Base-by-base conservation (phyloP, 1,284 basidiomycete genomes). In the Phylloporus gajari region DNA sequence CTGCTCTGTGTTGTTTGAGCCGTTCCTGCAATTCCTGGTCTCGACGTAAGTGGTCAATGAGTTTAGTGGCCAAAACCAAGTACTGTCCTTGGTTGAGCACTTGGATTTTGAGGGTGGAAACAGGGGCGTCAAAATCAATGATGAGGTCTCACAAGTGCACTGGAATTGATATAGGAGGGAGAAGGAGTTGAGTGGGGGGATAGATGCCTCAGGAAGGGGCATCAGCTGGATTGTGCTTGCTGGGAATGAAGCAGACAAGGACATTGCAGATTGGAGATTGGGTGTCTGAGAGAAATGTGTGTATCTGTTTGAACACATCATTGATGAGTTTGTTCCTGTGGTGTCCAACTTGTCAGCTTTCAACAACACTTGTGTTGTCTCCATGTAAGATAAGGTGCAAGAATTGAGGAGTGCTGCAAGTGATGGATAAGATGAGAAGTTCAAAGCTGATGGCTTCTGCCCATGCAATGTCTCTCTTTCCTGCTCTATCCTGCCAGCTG, bases 291-390 rank as follows among this genome's bases (percentile, higher is more conserved):
- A 73, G 27, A 70, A 74, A 7, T 2, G 23, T 15, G 46, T 81
- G 81, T 0, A 83, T 73, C 0, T 81, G 67, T 11, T 72, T 73
- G 75, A 83, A 79, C 8, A 81, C 35, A 0, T 59, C 1, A 65
- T 81, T 78, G 68, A 79, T 70, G 0, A 46, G 51, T 3, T 2
- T 6, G 73, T 86, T 87, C 4, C 76, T 13, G 67, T 86, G 86
- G 0, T 81, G 8, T 0, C 82, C 76, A 5, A 78, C 80, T 73
- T 79, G 77, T 85, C 84, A 87, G 0, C 84, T 83, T 67, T 87
- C 79, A 15, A 86, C 75, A 15, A 87, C 79, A 0, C 84, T 63
- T 3, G 61, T 68, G 77, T 87, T 88, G 78, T 87, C 83, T 0
- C 86, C 77, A 17, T 61, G 15, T 2, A 62, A 2, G 3, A 40